phyloP scores from a whole-genome alignment of 106 monocot genomes.

The Agapanthus africanus region DNA sequence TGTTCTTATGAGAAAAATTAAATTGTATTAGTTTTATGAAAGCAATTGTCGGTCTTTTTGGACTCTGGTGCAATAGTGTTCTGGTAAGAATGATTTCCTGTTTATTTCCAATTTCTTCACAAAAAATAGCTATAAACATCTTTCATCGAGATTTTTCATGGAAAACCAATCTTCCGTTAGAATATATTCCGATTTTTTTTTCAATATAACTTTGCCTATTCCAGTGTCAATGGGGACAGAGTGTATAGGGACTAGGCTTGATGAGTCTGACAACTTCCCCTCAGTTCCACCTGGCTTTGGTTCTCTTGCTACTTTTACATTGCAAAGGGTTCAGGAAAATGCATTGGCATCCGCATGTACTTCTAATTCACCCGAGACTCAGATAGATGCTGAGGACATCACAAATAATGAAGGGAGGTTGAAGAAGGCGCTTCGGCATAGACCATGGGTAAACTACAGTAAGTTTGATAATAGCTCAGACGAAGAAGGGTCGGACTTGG shows the following conservation, averaged over 20 bases:
- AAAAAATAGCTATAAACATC: too few species aligned
- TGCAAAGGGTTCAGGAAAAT: conserved; percentile 22
- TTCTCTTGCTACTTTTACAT: conserved; percentile 35
- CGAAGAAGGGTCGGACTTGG: conserved; percentile 34
- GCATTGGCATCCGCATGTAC: conserved; percentile 3
- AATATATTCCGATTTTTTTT: too few species aligned
- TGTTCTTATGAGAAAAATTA: too few species aligned
- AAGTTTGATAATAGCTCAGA: conserved; percentile 44
- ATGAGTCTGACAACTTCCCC: conserved; percentile 30
- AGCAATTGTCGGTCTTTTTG: too few species aligned
- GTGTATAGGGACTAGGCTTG: conserved; percentile 24
- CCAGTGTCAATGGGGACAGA: conserved; percentile 38
- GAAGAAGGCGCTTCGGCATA: conserved; percentile 47
- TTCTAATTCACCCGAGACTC: conserved; percentile 12
- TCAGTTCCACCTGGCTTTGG: conserved; percentile 77
- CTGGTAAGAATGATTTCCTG: too few species aligned
- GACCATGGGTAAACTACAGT: conserved; percentile 66
- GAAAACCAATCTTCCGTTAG: too few species aligned
- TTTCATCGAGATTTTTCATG: too few species aligned
- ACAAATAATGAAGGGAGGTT: conserved; percentile 21
- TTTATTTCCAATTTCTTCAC: too few species aligned
- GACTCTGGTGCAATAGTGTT: too few species aligned
- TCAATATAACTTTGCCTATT: too few species aligned
- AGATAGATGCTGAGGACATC: conserved; percentile 13
- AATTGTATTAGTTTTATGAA: too few species aligned